phyloP scores from a whole-genome alignment of 208 protist genomes.

The Crithidia acanthocephali region DNA sequence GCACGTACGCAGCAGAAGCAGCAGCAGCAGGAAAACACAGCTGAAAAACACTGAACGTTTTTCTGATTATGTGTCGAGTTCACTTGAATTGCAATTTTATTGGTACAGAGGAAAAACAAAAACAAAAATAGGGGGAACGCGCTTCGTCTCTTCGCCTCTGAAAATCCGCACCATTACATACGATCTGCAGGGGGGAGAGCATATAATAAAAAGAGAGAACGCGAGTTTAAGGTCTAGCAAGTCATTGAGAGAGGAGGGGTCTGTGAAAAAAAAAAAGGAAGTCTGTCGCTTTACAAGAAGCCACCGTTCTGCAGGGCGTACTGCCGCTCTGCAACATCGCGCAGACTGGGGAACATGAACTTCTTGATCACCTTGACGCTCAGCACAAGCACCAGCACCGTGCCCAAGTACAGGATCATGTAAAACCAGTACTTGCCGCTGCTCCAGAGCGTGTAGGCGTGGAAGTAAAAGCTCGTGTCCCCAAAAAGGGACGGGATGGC shows the following conservation, averaged over 20 bases:
- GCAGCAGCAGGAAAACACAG: background rate
- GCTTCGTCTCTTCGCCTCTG: no score
- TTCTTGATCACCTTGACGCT: constrained; percentile 61
- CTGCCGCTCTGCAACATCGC: constrained; percentile 61
- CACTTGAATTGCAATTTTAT: no score
- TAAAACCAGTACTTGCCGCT: constrained; percentile 83
- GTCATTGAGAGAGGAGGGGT: no score
- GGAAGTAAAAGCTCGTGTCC: constrained; percentile 70
- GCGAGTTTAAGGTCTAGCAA: no score
- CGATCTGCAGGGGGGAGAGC: no score
- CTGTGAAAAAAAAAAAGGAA: constrained; percentile 17
- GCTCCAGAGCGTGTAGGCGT: constrained; percentile 62
- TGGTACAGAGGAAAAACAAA: no score
- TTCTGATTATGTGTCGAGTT: no score
- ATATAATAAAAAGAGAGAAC: no score
- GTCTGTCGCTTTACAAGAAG: background rate
- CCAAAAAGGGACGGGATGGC: constrained; percentile 57
- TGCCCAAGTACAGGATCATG: constrained; percentile 56
- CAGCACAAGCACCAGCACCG: constrained; percentile 58
- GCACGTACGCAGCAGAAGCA: background rate
- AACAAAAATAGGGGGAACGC: no score
- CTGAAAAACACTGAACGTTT: no score
- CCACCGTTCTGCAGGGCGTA: constrained; percentile 32
- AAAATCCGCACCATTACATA: no score
- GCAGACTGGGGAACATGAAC: constrained; percentile 59